These are phyloP conservation scores for Colletotrichum sp. DNA, from an alignment of 2,329 filamentous ascomycete species.

Conservation along the genomic window DNA sequence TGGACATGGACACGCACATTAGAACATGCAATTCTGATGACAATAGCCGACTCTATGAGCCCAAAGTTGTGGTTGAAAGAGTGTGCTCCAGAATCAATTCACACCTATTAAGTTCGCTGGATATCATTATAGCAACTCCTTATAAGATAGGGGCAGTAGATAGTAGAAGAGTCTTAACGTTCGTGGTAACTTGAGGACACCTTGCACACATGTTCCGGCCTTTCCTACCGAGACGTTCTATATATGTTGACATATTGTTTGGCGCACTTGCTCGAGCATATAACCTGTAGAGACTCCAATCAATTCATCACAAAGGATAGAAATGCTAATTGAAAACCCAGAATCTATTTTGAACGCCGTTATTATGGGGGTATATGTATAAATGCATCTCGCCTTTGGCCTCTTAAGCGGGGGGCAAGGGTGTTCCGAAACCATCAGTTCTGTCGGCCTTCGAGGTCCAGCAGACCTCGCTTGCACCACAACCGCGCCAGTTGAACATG, in stretches of 20 bases:
- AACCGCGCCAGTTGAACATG: neutral
- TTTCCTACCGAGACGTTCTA: too few species aligned
- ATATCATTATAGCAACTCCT: too few species aligned
- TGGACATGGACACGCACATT: neutral
- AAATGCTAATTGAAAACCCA: neutral
- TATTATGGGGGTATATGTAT: neutral
- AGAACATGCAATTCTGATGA: neutral
- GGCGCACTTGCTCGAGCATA: neutral
- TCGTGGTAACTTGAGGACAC: too few species aligned
- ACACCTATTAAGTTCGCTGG: too few species aligned
- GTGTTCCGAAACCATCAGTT: neutral
- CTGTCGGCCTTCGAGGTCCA: neutral
- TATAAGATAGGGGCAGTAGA: too few species aligned
- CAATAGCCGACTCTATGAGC: neutral
- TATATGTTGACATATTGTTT: too few species aligned
- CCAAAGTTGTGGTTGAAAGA: neutral
- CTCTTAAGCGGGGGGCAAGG: neutral
- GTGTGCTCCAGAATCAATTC: neutral
- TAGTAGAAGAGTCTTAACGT: too few species aligned
- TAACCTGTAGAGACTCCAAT: rapidly evolving
- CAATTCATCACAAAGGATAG: neutral
- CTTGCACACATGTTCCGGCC: too few species aligned
- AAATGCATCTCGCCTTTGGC: neutral
- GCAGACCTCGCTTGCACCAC: neutral
- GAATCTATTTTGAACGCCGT: neutral